These are phyloP conservation scores for Aspergillus sp. DNA, from an alignment of 2,329 filamentous ascomycete species.

Conservation along the genomic window DNA sequence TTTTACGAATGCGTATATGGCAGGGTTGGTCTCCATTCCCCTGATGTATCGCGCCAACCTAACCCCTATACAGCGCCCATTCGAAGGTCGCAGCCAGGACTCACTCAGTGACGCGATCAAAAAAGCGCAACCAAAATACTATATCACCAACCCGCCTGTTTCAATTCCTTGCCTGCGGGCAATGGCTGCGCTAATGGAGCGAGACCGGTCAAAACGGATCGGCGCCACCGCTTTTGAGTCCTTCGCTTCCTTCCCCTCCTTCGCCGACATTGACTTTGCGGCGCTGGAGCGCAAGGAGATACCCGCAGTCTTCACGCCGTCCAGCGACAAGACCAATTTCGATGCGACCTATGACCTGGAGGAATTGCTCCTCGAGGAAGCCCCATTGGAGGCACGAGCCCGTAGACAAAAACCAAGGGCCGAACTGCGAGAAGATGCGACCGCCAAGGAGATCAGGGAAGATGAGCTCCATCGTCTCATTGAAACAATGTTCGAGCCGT, in stretches of 20 bases:
- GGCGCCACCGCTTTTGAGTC: constrained; percentile 73
- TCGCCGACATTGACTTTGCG: constrained; percentile 73
- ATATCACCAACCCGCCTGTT: constrained; percentile 85
- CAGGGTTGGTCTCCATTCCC: constrained; percentile 74
- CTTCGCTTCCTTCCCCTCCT: constrained; percentile 84
- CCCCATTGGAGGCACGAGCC: constrained; percentile 83
- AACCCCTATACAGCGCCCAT: constrained; percentile 60
- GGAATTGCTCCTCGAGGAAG: constrained; percentile 86
- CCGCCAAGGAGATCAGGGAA: constrained; percentile 85
- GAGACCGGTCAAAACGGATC: constrained; percentile 69
- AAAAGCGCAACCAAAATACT: constrained; percentile 73
- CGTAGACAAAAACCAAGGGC: constrained; percentile 89
- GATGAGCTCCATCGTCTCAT: constrained; percentile 93
- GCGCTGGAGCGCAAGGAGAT: constrained; percentile 78
- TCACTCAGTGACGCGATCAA: constrained; percentile 71
- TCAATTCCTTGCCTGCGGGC: constrained; percentile 81
- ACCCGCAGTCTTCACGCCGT: constrained; percentile 83
- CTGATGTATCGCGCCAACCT: constrained; percentile 16
- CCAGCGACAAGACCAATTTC: constrained; percentile 97
- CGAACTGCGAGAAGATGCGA: constrained; percentile 84
- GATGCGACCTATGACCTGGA: constrained; percentile 97
- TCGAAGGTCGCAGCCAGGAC: constrained; percentile 80
- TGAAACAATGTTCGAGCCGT: constrained; percentile 84
- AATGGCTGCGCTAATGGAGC: constrained; percentile 72
- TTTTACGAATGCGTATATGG: constrained; percentile 99